Conservation (phyloP, 768 basidiomycete species). For the Chiua virens region DNA sequence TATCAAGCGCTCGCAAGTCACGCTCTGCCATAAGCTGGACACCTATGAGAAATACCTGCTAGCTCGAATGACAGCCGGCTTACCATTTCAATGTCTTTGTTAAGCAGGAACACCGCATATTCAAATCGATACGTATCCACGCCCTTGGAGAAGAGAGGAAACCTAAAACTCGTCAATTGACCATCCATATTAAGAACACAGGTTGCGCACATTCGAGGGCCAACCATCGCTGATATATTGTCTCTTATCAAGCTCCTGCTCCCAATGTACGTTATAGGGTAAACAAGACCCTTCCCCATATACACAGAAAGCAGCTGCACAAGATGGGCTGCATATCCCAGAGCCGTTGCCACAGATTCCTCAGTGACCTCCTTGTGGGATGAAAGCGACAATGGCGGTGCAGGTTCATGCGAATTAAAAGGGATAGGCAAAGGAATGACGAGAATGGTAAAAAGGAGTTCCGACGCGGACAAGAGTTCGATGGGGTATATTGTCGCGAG, state of each 20-base stretch:
- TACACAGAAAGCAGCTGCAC: conserved; percentile 82
- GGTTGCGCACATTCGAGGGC: conserved; percentile 81
- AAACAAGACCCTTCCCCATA: conserved; percentile 71
- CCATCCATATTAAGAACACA: background rate
- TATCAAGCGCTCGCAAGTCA: conserved; percentile 85
- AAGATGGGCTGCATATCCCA: conserved; percentile 89
- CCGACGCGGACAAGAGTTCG: conserved; percentile 76
- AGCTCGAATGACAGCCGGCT: background rate
- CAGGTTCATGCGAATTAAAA: conserved; percentile 67
- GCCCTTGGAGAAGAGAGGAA: conserved; percentile 91
- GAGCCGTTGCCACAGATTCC: conserved; percentile 82
- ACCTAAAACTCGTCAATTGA: conserved; percentile 50
- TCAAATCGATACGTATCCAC: conserved; percentile 97
- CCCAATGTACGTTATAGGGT: conserved; percentile 88
- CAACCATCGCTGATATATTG: conserved; percentile 92
- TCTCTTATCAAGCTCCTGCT: conserved; percentile 91
- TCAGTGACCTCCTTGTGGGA: conserved; percentile 76
- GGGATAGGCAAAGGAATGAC: conserved; percentile 91
- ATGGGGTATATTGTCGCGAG: conserved; percentile 87
- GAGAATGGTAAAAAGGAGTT: conserved; percentile 88
- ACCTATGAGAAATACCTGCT: conserved; percentile 3
- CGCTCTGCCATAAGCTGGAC: conserved; percentile 85
- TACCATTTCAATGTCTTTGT: conserved; percentile 97
- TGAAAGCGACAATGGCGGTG: conserved; percentile 72
- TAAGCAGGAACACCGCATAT: conserved; percentile 94